A percentile compares a stretch with the other conserved stretches of the same genome.
phyloP scores from a whole-genome alignment of 192 early-diverging fungal genomes.

The Rhizophagus sp. region DNA sequence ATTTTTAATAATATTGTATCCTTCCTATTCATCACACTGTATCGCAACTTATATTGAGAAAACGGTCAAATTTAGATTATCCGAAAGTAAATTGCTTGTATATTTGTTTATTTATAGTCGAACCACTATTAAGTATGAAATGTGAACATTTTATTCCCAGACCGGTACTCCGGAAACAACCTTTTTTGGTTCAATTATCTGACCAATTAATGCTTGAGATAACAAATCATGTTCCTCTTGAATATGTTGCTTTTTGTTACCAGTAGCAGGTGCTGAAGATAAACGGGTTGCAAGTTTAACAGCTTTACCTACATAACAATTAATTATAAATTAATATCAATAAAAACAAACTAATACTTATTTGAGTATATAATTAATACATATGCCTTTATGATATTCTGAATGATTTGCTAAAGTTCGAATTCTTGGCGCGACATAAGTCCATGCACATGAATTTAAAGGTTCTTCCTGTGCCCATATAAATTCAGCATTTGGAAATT shows the following conservation, averaged over 20 bases:
- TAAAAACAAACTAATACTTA: too few relatives aligned
- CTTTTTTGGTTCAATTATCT: constrained; percentile 64
- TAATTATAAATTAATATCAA: neutral
- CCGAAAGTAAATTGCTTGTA: too few relatives aligned
- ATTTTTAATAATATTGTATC: too few relatives aligned
- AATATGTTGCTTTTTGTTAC: constrained; percentile 94
- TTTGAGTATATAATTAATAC: too few relatives aligned
- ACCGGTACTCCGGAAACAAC: constrained; percentile 73
- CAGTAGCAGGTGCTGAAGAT: constrained; percentile 87
- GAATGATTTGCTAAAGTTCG: constrained; percentile 78
- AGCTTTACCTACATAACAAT: constrained; percentile 39
- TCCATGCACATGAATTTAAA: constrained; percentile 92
- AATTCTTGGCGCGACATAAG: constrained; percentile 84
- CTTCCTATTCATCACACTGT: too few relatives aligned
- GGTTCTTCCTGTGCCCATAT: constrained; percentile 97
- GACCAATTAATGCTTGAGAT: constrained; percentile 70
- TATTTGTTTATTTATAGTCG: too few relatives aligned
- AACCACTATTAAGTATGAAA: too few relatives aligned
- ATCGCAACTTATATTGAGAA: too few relatives aligned
- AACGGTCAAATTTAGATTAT: too few relatives aligned
- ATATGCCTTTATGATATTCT: constrained; percentile 61
- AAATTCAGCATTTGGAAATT: constrained; percentile 90
- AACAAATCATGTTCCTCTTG: constrained; percentile 77
- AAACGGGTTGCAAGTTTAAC: constrained; percentile 84
- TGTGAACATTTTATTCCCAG: constrained; percentile 37